Base-by-base conservation (phyloP, 306 rosid species). In the Chamaecrista fasciculata region DNA sequence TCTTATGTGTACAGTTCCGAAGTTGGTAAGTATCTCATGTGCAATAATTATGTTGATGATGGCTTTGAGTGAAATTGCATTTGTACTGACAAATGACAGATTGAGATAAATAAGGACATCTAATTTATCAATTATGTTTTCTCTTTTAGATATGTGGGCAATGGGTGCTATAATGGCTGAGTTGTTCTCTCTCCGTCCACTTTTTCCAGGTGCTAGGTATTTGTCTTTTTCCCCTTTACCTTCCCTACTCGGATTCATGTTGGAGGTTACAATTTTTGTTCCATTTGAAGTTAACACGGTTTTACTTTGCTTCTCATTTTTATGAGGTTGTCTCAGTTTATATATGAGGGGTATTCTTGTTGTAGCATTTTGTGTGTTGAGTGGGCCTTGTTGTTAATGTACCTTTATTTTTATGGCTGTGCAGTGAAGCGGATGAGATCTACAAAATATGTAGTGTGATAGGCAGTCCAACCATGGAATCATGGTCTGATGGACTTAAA, bases 151-250 rank as follows among this genome's bases (percentile, higher is more conserved):
- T 79, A 88, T 95, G 97, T 95, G 99, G 99, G 99, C 99, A 61
- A 95, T 95, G 99, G 99, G 99, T 67, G 99, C 99, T 75, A 95
- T 95, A 65, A 89, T 95, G 92, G 92, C 97, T 3, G 99, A 95
- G 82, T 81, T 95, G 81, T 81, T 91, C 61, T 74, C 91, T 56
- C 97, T 91, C 23, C 96, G 97, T 51, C 99, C 99, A 66, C 89
- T 95, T 42, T 95, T 95, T 68, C 99, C 99, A 0, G 99, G 99
- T 20, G 79, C 66, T 53, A 95, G 97, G 99, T 95, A 86, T 49
- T 25, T 44, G 43, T 4, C 9, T 28, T 29, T 20, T 5, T 3
- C 29, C 37, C 25, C 18, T 28, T 12, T 15, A 0, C 11, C 31
- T 48, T 40, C 33, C n/a, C n/a, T n/a, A n/a, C n/a, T n/a, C n/a